Evolutionary conservation across 2,329 filamentous ascomycete genomes (phyloP).

Genomic region (Cercospora sp.): DNA sequence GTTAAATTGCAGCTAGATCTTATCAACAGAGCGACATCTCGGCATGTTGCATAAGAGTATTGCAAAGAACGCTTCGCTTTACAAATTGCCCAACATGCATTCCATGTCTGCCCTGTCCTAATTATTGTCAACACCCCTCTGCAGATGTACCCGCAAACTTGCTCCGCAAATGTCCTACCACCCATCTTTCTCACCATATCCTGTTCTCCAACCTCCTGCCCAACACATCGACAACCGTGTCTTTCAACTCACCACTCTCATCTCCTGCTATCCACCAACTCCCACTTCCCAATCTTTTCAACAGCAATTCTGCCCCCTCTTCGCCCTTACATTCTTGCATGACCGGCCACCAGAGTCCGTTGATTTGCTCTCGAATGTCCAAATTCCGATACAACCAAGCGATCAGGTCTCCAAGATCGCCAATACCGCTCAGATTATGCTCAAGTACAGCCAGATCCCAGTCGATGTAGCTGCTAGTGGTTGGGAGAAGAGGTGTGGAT

Average conservation of each 20-base stretch:
- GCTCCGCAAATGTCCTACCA: no score
- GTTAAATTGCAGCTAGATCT: no score
- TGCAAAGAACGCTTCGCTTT: no score
- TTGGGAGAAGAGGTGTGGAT: neutral
- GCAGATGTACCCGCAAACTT: no score
- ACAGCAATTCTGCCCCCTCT: neutral
- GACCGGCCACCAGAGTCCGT: neutral
- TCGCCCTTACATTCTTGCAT: neutral
- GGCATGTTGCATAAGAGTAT: no score
- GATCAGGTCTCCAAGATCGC: neutral
- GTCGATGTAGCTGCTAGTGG: neutral
- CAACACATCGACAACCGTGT: conserved; percentile 10
- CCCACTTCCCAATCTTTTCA: neutral
- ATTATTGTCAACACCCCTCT: no score
- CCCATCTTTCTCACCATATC: no score
- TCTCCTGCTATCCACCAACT: neutral
- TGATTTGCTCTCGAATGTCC: neutral
- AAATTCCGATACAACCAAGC: neutral
- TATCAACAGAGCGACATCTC: no score
- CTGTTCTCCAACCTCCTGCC: no score
- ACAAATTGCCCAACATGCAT: no score
- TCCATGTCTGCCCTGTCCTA: no score
- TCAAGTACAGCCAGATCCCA: conserved; percentile 9
- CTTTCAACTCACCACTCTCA: neutral
- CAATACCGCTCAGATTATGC: neutral